Conservation (phyloP, 768 basidiomycete genomes). For the Auriculariales sp. region DNA sequence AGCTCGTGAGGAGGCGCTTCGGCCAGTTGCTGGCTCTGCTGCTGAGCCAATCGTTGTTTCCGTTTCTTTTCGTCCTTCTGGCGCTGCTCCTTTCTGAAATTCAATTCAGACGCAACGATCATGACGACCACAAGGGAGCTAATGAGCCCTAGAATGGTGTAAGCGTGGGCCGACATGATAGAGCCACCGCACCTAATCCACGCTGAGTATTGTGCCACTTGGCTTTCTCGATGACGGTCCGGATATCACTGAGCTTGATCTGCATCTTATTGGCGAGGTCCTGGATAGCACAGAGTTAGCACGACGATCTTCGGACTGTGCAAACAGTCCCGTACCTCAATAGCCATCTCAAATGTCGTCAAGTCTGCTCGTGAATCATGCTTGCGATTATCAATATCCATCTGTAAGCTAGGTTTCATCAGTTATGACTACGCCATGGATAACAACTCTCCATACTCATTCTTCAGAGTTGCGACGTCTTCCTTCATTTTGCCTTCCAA, state of each 20-base stretch:
- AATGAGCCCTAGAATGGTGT: not conserved
- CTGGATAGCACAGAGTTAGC: constrained; percentile 20
- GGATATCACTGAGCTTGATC: constrained; percentile 60
- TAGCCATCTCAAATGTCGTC: constrained; percentile 70
- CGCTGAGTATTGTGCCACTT: constrained; percentile 84
- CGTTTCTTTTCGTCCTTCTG: not conserved
- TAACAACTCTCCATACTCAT: constrained; percentile 44
- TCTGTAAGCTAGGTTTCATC: constrained; percentile 55
- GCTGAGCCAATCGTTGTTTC: not conserved
- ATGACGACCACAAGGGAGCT: not conserved
- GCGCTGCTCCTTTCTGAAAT: not conserved
- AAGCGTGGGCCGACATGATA: not conserved
- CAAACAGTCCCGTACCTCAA: constrained; percentile 41
- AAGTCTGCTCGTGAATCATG: constrained; percentile 76
- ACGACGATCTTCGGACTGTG: not conserved
- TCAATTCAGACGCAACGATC: not conserved
- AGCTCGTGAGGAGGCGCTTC: not conserved
- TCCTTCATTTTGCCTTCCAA: constrained; percentile 89
- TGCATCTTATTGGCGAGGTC: constrained; percentile 63
- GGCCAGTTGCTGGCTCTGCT: not conserved
- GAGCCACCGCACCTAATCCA: constrained; percentile 46
- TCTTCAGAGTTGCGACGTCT: constrained; percentile 74
- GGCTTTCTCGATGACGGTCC: constrained; percentile 69
- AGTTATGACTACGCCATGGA: not conserved
- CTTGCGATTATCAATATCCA: constrained; percentile 90